Percentiles rank a stretch among this genome's conserved stretches.
Conservation (phyloP, 441 rosid species). For the Pelargonium cotyledonis region DNA sequence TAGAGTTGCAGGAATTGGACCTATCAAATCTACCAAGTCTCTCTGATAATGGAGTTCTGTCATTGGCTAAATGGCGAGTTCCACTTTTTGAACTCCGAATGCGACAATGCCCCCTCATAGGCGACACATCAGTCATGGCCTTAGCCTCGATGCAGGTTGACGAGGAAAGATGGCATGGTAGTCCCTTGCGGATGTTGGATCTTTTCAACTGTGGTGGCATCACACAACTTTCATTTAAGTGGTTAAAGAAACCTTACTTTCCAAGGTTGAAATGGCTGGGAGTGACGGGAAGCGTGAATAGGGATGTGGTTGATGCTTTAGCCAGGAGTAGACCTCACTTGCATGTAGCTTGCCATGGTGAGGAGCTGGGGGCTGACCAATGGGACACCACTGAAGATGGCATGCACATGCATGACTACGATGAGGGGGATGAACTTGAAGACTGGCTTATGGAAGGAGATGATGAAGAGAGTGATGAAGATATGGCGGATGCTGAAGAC, state of each 20-base stretch:
- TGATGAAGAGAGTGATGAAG: constrained; percentile 39
- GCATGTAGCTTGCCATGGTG: constrained; percentile 60
- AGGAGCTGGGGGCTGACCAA: constrained; percentile 67
- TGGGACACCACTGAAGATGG: constrained; percentile 47
- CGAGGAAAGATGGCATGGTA: constrained; percentile 62
- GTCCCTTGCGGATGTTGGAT: constrained; percentile 63
- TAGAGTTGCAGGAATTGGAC: constrained; percentile 64
- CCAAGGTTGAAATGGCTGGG: constrained; percentile 88
- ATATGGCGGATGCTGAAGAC: constrained; percentile 45
- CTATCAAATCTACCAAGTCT: constrained; percentile 68
- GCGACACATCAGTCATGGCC: constrained; percentile 79
- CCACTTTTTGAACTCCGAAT: constrained; percentile 63
- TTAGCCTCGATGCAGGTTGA: constrained; percentile 75
- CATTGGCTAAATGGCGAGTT: constrained; percentile 54
- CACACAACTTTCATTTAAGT: constrained; percentile 61
- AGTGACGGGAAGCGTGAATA: constrained; percentile 63
- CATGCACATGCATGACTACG: constrained; percentile 47
- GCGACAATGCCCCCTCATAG: constrained; percentile 72
- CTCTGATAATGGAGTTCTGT: constrained; percentile 59
- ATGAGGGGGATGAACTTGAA: constrained; percentile 63
- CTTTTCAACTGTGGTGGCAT: constrained; percentile 79
- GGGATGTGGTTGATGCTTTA: constrained; percentile 73
- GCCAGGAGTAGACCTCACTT: constrained; percentile 64
- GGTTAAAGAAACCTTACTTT: constrained; percentile 83
- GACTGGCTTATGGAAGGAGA: constrained; percentile 57